Percentiles rank a stretch among this genome's conserved stretches.
These are phyloP conservation scores for Neltuma alba DNA, from an alignment of 306 rosid species.

Conservation along the genomic window DNA sequence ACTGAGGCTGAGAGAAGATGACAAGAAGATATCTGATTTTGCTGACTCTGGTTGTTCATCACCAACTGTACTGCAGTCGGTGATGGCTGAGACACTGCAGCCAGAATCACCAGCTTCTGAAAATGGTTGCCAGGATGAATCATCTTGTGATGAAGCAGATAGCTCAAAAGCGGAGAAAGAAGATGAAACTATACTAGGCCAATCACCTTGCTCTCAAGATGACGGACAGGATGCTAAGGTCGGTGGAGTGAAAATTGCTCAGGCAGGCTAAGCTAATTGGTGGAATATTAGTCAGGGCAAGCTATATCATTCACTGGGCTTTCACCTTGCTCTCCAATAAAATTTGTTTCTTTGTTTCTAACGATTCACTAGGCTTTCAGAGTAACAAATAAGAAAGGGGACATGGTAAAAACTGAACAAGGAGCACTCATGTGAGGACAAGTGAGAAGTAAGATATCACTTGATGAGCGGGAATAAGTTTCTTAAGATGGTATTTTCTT, in stretches of 20 bases:
- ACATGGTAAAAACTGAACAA: background rate
- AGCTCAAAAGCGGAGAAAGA: slow-evolving; percentile 34
- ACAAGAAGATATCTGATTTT: slow-evolving; percentile 44
- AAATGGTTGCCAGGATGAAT: slow-evolving; percentile 42
- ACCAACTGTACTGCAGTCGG: slow-evolving; percentile 3
- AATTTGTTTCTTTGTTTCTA: background rate
- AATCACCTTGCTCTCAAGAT: slow-evolving; percentile 11
- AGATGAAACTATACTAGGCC: slow-evolving; percentile 19
- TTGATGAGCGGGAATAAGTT: background rate
- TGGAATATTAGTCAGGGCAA: slow-evolving; percentile 16
- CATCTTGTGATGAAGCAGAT: slow-evolving; percentile 35
- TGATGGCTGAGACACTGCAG: slow-evolving; percentile 33
- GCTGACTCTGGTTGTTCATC: slow-evolving; percentile 47
- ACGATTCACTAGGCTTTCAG: background rate
- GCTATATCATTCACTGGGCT: background rate
- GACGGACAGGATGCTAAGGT: slow-evolving; percentile 26
- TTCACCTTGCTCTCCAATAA: background rate
- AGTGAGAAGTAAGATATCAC: background rate
- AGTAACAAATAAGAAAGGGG: background rate
- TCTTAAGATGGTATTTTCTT: background rate
- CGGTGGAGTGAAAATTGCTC: slow-evolving; percentile 21
- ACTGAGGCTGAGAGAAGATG: slow-evolving; percentile 63
- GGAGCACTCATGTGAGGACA: background rate
- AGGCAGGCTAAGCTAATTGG: slow-evolving; percentile 8
- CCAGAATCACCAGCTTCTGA: slow-evolving; percentile 24